A percentile compares a stretch with the other conserved stretches of the same genome.
Evolutionary conservation across 805 yeast species (phyloP).

Genomic region (Diddensiella santjacobensis): DNA sequence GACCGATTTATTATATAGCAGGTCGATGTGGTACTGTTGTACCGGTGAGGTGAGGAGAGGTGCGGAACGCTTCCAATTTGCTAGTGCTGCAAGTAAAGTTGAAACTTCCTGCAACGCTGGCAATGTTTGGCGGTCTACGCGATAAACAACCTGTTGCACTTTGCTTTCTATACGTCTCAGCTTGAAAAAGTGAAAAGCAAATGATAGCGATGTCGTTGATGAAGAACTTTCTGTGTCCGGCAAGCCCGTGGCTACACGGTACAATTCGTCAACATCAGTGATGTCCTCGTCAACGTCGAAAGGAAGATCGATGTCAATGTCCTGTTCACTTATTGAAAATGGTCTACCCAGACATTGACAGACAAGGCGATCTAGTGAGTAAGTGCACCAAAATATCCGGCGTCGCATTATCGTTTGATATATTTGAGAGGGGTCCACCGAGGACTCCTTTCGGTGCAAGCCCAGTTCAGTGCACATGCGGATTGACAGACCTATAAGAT

Average conservation of each 20-base stretch:
- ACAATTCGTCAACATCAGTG: conserved; percentile 31
- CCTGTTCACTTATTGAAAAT: conserved; percentile 7
- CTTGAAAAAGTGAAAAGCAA: conserved; percentile 63
- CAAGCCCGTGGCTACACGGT: neutral
- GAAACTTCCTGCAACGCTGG: conserved; percentile 2
- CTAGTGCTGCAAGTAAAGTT: conserved; percentile 1
- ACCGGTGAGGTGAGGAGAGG: conserved; percentile 5
- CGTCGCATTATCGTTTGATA: conserved; percentile 29
- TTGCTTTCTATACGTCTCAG: conserved; percentile 73
- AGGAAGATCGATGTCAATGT: conserved; percentile 52
- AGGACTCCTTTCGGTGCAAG: conserved; percentile 67
- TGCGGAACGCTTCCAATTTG: conserved; percentile 3
- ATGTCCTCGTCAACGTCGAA: conserved; percentile 67
- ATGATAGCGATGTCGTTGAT: neutral
- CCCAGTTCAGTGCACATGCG: conserved; percentile 80
- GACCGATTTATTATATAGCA: conserved; percentile 9
- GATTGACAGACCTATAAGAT: conserved; percentile 71
- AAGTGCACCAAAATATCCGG: conserved; percentile 10
- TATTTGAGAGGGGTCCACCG: conserved; percentile 67
- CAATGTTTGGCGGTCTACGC: conserved; percentile 9
- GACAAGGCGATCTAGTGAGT: conserved; percentile 7
- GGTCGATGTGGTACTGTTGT: conserved; percentile 10
- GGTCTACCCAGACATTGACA: conserved; percentile 9
- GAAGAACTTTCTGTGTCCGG: neutral
- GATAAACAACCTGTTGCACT: conserved; percentile 62